A percentile compares a stretch with the other conserved stretches of the same genome.
Evolutionary conservation across 164 flowering plant genomes (phyloP).

Genomic region (Chloranthus sessilifolius): DNA sequence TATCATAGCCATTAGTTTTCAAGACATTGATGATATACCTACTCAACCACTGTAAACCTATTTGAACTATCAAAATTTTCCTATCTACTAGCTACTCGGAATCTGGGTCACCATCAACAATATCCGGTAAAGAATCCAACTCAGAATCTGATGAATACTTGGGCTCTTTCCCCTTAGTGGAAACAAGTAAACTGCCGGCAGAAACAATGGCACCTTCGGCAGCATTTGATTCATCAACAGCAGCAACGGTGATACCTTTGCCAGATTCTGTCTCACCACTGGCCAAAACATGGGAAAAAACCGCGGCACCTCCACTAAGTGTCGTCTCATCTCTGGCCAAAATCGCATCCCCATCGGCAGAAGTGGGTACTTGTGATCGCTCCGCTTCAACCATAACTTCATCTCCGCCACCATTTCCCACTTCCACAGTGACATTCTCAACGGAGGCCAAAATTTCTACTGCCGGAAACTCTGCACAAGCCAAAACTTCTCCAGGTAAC

Average conservation of each 20-base stretch:
- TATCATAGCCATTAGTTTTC: too few species aligned
- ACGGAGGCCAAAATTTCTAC: constrained; percentile 10
- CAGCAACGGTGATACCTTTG: constrained; percentile 1
- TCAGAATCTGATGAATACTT: constrained; percentile 22
- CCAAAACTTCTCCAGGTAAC: constrained; percentile 6
- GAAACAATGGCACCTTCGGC: constrained; percentile 1
- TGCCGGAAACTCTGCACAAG: neutral
- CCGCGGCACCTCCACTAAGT: too few species aligned
- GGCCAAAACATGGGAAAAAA: neutral
- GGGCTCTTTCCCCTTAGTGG: constrained; percentile 9
- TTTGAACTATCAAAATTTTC: too few species aligned
- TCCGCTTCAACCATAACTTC: constrained; percentile 23
- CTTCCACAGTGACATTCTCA: constrained; percentile 5
- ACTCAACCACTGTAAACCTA: too few species aligned
- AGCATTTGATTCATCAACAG: neutral
- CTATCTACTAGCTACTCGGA: too few species aligned
- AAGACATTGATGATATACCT: too few species aligned
- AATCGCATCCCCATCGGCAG: constrained; percentile 5
- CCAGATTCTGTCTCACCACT: constrained; percentile 2
- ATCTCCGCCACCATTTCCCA: constrained; percentile 18
- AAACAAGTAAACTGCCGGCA: neutral
- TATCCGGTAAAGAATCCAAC: constrained; percentile 51
- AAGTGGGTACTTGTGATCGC: constrained; percentile 10
- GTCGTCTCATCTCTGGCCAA: too few species aligned
- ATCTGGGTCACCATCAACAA: constrained; percentile 63